These are phyloP conservation scores for Elsinoe fawcettii DNA, from an alignment of 2,329 filamentous ascomycete genomes.

Conservation along the genomic window DNA sequence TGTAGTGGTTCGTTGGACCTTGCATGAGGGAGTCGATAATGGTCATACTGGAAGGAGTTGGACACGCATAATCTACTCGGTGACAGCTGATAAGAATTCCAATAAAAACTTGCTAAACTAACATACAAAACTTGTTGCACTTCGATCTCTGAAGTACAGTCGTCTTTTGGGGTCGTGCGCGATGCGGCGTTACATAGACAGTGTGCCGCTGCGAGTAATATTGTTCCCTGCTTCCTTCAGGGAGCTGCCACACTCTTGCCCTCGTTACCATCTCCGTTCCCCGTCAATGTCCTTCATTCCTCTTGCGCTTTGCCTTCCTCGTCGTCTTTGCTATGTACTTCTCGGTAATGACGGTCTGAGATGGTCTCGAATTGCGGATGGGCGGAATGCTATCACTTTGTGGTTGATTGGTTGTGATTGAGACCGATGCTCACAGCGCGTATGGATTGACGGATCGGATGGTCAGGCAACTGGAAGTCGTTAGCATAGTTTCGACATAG, in stretches of 20 bases:
- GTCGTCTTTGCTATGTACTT: not conserved
- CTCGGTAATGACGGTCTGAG: not conserved
- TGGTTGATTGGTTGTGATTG: not conserved
- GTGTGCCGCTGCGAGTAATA: not conserved
- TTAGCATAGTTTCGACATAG: slow-evolving; percentile 31
- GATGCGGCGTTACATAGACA: not conserved
- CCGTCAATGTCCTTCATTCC: not conserved
- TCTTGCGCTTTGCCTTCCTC: not conserved
- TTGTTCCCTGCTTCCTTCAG: not conserved
- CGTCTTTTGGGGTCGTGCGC: not conserved
- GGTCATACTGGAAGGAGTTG: no score
- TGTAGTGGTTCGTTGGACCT: no score
- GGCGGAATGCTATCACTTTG: not conserved
- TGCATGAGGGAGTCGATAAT: no score
- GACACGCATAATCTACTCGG: not conserved
- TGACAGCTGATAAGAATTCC: slow-evolving; percentile 1
- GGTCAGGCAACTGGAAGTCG: slow-evolving; percentile 60
- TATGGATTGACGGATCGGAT: slow-evolving; percentile 77
- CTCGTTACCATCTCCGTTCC: not conserved
- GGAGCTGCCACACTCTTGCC: not conserved
- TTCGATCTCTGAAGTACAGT: not conserved
- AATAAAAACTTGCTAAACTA: slow-evolving; percentile 11
- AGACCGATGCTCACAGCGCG: slow-evolving; percentile 42
- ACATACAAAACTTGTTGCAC: slow-evolving; percentile 12
- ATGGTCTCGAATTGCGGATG: not conserved